Evolutionary conservation across 2,329 filamentous ascomycete species (phyloP), one percentile per base, ranked within the genome.

Genomic region (Beauveria sp.): DNA sequence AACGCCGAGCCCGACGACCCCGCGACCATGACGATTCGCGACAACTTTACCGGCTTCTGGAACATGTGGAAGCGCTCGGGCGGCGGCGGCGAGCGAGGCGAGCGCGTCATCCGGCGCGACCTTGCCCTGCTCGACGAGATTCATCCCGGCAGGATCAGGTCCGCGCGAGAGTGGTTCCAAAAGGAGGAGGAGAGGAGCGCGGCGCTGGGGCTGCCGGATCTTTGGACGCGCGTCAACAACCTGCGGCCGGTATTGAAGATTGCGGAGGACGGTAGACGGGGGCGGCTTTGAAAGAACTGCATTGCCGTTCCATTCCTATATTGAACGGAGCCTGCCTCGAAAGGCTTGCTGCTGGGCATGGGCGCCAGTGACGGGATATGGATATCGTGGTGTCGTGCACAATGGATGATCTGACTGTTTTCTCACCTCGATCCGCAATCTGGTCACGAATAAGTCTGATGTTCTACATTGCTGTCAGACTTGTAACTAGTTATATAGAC

Each of bases 31-130:
- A 79, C 67, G 1, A 60, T 78, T 5, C 68, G 69, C 40, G 67
- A 79, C 51, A 84, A 83, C 64, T 84, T 84, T 64, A 76, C 75
- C 0, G 79, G 75, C 0, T 83, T 79, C 64, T 83, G 79, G 77
- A 78, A 74, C 60, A 62, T 77, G 57, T 83, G 75, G 71, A 73
- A 70, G 51, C 58, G 74, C 59, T 76, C 75, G 1, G 75, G 73
- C 0, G 72, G 70, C 0, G 77, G 28, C 9, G 34, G 79, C 58
- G 16, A 26, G 16, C 24, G 43, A 18, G 43, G 44, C 20, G 66
- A 68, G 30, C 76, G 76, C 0, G 63, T 82, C 5, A 64, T 81
- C 2, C 67, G 67, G 62, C 72, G 79, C 55, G 76, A 84, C 65
- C 82, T 81, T 65, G 69, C 65, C 16, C 63, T 83, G 20, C 67